These are phyloP conservation scores for Aureobasidium sp. DNA, from an alignment of 2,329 filamentous ascomycete species.

Conservation along the genomic window DNA sequence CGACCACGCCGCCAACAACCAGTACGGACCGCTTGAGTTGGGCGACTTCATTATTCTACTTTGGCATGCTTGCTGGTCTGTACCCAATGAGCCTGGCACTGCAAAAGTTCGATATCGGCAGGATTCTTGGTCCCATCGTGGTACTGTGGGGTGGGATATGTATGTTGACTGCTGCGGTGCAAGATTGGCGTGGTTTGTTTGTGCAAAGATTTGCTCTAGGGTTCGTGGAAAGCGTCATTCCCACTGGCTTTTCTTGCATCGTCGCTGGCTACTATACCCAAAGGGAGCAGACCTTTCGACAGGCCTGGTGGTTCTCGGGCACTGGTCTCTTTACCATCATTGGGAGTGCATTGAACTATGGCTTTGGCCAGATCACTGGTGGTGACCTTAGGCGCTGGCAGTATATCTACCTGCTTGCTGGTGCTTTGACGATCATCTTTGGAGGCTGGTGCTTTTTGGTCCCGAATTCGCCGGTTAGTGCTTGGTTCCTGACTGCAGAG, in stretches of 20 bases:
- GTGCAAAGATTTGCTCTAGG: conserved; percentile 48
- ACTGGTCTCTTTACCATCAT: conserved; percentile 23
- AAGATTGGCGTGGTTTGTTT: conserved; percentile 52
- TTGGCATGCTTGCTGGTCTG: conserved; percentile 65
- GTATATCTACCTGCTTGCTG: conserved; percentile 26
- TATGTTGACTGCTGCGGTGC: conserved; percentile 60
- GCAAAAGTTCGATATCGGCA: conserved; percentile 58
- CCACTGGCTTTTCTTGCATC: conserved; percentile 49
- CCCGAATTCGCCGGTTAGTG: conserved; percentile 29
- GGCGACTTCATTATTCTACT: conserved; percentile 74
- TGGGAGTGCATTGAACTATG: conserved; percentile 21
- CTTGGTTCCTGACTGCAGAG: conserved; percentile 25
- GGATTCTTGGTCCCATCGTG: conserved; percentile 54
- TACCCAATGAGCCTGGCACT: conserved; percentile 65
- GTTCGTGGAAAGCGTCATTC: conserved; percentile 47
- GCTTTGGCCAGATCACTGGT: conserved; percentile 27
- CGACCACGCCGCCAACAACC: conserved; percentile 45
- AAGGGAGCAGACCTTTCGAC: conserved; percentile 29
- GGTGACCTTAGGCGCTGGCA: conserved; percentile 33
- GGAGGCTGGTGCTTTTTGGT: conserved; percentile 25
- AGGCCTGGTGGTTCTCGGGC: conserved; percentile 22
- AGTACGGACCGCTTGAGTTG: conserved; percentile 62
- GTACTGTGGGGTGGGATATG: conserved; percentile 59
- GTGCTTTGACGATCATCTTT: conserved; percentile 24
- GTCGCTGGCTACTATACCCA: conserved; percentile 35